These are phyloP conservation scores for Xylariaceae sp. DNA, from an alignment of 2,329 filamentous ascomycete species.

Conservation along the genomic window DNA sequence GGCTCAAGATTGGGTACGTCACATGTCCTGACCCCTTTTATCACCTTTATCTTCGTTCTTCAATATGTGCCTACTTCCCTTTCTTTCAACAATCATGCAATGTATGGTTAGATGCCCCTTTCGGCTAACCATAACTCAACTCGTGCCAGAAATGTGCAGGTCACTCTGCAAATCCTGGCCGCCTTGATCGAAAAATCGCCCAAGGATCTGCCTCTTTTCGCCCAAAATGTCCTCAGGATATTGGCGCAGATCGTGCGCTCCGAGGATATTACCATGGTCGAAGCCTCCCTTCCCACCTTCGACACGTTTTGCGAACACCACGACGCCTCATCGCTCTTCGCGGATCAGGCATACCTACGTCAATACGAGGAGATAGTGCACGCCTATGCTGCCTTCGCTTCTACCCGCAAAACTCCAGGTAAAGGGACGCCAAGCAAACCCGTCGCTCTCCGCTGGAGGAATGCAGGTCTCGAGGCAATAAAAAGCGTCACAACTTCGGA, in stretches of 20 bases:
- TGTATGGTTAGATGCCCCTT: too few relatives aligned
- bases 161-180: conserved; percentile 87
- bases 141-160: conserved; percentile 72
- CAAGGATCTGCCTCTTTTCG: conserved; percentile 85
- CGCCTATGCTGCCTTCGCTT: conserved; percentile 76
- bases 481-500: conserved; percentile 78
- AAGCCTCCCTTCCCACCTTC: conserved; percentile 83
- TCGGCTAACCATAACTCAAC: too few relatives aligned
- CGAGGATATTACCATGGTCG: conserved; percentile 86
- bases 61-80: neutral
- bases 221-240: conserved; percentile 77
- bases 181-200: conserved; percentile 91
- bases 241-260: conserved; percentile 79
- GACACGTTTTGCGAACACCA: conserved; percentile 85
- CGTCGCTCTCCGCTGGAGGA: conserved; percentile 74
- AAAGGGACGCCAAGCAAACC: conserved; percentile 63
- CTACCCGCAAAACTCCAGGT: conserved; percentile 50
- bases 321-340: conserved; percentile 78
- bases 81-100: too few relatives aligned
- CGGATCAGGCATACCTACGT: conserved; percentile 76
- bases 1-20: conserved; percentile 74
- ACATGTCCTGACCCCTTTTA: conserved; percentile 1
- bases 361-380: conserved; percentile 80
- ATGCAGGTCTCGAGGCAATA: conserved; percentile 71
- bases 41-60: conserved; percentile 4